Conservation (phyloP, 441 rosid species). For the Populus trichocarpa region DNA sequence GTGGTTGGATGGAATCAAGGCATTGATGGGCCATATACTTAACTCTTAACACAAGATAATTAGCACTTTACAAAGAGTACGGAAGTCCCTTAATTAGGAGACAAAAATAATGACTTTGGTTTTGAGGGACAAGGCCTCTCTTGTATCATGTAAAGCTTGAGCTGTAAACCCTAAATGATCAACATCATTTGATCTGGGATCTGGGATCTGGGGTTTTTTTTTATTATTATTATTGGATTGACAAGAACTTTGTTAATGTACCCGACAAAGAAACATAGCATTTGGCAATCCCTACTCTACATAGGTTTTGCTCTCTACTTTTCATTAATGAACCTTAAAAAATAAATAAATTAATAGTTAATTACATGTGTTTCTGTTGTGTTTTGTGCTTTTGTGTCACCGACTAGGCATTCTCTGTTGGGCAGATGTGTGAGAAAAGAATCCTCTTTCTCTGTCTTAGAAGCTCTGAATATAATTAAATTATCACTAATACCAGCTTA, state of each 20-base stretch:
- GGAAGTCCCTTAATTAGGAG: slow-evolving; percentile 3
- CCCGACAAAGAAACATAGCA: not conserved
- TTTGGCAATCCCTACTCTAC: not conserved
- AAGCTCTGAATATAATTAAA: too few relatives aligned
- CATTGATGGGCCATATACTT: not conserved
- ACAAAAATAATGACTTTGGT: not conserved
- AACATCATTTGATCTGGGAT: not conserved
- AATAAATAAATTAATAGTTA: not conserved
- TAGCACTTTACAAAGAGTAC: not conserved
- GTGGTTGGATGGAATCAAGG: not conserved
- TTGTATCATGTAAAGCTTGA: not conserved
- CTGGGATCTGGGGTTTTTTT: not conserved
- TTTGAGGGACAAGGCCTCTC: not conserved
- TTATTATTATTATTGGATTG: not conserved
- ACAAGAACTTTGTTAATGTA: not conserved
- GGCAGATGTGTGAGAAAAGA: not conserved
- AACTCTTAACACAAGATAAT: not conserved
- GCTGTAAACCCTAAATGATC: not conserved
- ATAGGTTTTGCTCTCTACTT: not conserved
- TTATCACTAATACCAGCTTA: too few relatives aligned
- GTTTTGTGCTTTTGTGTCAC: not conserved
- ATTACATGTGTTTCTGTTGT: not conserved
- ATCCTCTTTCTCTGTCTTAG: too few relatives aligned
- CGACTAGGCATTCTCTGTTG: not conserved
- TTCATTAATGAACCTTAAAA: not conserved